These are phyloP conservation scores for Margaritispora aquatica DNA, from an alignment of 495 filamentous ascomycete species.

Conservation along the genomic window DNA sequence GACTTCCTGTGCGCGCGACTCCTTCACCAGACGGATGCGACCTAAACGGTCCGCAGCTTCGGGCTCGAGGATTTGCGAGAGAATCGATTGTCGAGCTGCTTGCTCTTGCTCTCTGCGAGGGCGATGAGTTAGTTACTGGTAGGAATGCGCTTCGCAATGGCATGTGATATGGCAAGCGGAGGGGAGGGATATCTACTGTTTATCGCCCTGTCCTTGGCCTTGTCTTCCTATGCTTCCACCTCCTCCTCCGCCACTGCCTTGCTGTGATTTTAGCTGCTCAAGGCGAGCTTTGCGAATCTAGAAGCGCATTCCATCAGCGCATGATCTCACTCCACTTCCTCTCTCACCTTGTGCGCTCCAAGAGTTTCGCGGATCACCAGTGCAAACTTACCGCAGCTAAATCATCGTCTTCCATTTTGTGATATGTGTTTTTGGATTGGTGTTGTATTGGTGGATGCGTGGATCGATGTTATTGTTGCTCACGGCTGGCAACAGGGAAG, in stretches of 20 bases:
- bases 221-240: slow-evolving; percentile 31
- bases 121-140: slow-evolving; percentile 1
- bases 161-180: not conserved
- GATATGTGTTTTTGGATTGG: not conserved
- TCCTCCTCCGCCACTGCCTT: slow-evolving; percentile 31
- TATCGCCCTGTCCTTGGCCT: slow-evolving; percentile 46
- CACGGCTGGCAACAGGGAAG: no score
- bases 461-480: not conserved
- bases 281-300: slow-evolving; percentile 86
- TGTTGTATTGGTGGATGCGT: not conserved
- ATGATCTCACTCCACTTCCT: no score
- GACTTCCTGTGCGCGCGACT: slow-evolving; percentile 79
- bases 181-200: slow-evolving; percentile 43
- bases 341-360: no score
- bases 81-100: slow-evolving; percentile 68
- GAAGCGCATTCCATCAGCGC: no score
- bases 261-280: slow-evolving; percentile 80
- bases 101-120: slow-evolving; percentile 62
- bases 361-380: no score
- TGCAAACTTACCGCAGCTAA: slow-evolving; percentile 65
- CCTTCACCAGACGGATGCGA: slow-evolving; percentile 93
- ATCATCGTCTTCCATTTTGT: slow-evolving; percentile 74
- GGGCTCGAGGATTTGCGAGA: slow-evolving; percentile 88
- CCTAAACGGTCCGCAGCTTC: slow-evolving; percentile 89
- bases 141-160: no score